Base-by-base conservation (phyloP, 805 yeast species). In the Metschnikowia bowlesiae region DNA sequence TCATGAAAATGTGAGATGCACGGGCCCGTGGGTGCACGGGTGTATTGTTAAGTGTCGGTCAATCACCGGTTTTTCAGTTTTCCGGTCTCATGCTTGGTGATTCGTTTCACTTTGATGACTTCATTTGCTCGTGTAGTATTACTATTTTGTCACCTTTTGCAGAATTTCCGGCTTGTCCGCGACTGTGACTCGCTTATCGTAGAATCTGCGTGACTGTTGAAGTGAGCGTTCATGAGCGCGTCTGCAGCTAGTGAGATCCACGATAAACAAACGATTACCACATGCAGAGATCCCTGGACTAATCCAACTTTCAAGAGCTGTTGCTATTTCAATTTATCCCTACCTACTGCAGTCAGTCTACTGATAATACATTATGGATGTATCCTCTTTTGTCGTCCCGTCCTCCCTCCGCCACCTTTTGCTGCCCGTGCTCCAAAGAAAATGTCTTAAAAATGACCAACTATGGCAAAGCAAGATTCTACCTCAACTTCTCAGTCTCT, bases 371-470 rank as follows among this genome's bases (percentile, higher is more conserved):
- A 22, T 22, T 1, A 42, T 42, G 45, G 34, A 47, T 41, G 18
- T 47, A 39, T 6, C 40, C 49, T 16, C 28, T 39, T 5, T 33
- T 8, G 14, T 8, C 28, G 46, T 28, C 10, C 29, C 46, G 34
- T 10, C 14, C 14, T 13, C 33, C 11, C 53, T 56, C 46, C 49
- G 48, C 26, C 34, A 31, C 29, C 37, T 44, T 31, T 38, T 54
- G 29, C 50, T 14, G 43, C 52, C 53, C 37, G 53, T 56, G 44
- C 33, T 56, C 30, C 39, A 45, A 9, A 30, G 33, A 10, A 54
- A 53, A 37, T 30, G 39, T 18, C 53, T 56, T 8, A 38, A 44
- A 39, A 38, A 56, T 44, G 60, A 56, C 53, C 48, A 42, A 41
- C 48, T 48, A 16, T 56, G 60, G 60, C 43, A 22, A 14, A 8